These are phyloP conservation scores for Cornus kousa DNA, from an alignment of 148 eudicot species.

Conservation along the genomic window DNA sequence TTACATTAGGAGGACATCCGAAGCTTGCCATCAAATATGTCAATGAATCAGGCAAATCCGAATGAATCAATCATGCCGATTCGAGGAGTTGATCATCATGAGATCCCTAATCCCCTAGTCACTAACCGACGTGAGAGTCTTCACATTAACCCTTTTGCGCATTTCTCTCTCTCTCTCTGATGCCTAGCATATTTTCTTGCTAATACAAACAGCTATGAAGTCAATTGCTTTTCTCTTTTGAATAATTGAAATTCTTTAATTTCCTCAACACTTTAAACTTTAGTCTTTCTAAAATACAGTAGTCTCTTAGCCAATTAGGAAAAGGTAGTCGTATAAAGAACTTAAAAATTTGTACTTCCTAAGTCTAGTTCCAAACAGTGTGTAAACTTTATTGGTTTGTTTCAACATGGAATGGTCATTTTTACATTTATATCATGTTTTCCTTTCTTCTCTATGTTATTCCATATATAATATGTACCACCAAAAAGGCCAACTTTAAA, in stretches of 20 bases:
- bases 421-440: constrained; percentile 4
- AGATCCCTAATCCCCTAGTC: constrained; percentile 76
- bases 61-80: constrained; percentile 50
- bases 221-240: background rate
- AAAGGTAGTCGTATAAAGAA: background rate
- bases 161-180: background rate
- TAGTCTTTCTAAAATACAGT: constrained; percentile 11
- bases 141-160: background rate
- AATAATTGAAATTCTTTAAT: background rate
- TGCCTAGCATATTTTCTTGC: background rate
- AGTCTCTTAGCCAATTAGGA: constrained; percentile 10
- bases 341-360: background rate
- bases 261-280: background rate
- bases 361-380: constrained; percentile 20
- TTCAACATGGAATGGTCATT: constrained; percentile 13
- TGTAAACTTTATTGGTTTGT: background rate
- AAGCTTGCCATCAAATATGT: constrained; percentile 37
- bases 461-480: constrained; percentile 8
- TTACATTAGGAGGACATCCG: constrained; percentile 45
- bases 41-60: constrained; percentile 43
- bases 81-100: constrained; percentile 48
- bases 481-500: background rate
- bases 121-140: constrained; percentile 76
- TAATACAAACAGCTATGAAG: background rate
- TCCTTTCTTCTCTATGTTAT: background rate